Evolutionary conservation across 257 asterid species (phyloP).

Genomic region (Primulina tabacum): DNA sequence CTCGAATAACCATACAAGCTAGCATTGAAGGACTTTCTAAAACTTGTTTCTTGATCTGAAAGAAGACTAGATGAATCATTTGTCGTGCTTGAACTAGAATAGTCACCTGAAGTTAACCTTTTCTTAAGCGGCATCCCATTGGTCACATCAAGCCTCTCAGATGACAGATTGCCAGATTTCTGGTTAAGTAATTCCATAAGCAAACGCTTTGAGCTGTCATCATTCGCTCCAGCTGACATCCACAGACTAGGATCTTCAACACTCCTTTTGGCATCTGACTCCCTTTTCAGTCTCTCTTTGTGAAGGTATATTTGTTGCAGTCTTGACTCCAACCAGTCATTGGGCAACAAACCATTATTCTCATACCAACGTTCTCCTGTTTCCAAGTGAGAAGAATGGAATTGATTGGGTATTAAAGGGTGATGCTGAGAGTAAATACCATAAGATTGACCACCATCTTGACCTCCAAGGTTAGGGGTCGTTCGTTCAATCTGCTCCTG

Average conservation of each 20-base stretch:
- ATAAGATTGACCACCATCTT: slow-evolving; percentile 47
- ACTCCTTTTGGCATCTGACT: slow-evolving; percentile 51
- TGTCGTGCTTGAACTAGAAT: slow-evolving; percentile 43
- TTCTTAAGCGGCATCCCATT: slow-evolving; percentile 49
- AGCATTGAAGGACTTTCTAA: slow-evolving; percentile 41
- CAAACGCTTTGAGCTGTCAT: slow-evolving; percentile 87
- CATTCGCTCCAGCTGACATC: slow-evolving; percentile 88
- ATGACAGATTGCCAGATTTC: slow-evolving; percentile 56
- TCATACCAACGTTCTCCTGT: slow-evolving; percentile 63
- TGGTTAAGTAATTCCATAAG: slow-evolving; percentile 91
- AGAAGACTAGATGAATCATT: slow-evolving; percentile 43
- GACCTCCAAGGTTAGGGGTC: slow-evolving; percentile 50
- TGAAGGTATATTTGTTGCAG: slow-evolving; percentile 63
- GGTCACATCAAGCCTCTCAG: slow-evolving; percentile 46
- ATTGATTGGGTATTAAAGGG: slow-evolving; percentile 45
- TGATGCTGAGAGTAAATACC: slow-evolving; percentile 62
- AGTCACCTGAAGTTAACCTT: slow-evolving; percentile 47
- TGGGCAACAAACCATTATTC: slow-evolving; percentile 54
- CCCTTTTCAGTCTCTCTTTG: slow-evolving; percentile 69
- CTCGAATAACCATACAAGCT: slow-evolving; percentile 60
- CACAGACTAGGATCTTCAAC: slow-evolving; percentile 78
- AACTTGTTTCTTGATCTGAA: slow-evolving; percentile 52
- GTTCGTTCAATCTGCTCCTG: slow-evolving; percentile 65
- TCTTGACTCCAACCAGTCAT: slow-evolving; percentile 75
- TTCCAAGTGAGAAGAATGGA: slow-evolving; percentile 49